Conservation (phyloP, 352 stramenopile species). For the Globisporangium perplexum region DNA sequence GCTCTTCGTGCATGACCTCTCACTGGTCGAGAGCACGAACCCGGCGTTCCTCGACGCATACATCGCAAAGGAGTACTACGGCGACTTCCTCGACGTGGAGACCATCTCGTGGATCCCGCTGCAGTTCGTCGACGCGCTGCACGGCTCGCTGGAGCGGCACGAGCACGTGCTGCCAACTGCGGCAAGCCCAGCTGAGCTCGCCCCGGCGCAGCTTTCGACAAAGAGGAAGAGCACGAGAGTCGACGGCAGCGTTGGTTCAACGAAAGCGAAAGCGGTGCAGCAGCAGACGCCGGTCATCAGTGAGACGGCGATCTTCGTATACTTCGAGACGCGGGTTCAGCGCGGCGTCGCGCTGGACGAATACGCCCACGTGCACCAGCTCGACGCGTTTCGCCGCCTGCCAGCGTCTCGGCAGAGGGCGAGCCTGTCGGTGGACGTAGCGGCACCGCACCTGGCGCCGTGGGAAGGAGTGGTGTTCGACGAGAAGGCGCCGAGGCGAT, state of each 20-base stretch:
- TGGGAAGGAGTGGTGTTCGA: constrained; percentile 38
- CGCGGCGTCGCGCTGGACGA: constrained; percentile 22
- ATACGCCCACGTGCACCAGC: constrained; percentile 47
- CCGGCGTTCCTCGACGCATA: constrained; percentile 38
- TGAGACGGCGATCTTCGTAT: constrained; percentile 31
- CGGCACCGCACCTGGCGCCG: constrained; percentile 11
- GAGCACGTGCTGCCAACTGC: constrained; percentile 28
- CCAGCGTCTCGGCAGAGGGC: constrained; percentile 9
- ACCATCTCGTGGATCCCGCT: constrained; percentile 56
- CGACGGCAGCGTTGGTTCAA: background rate
- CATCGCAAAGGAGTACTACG: constrained; percentile 22
- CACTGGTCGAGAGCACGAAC: constrained; percentile 41
- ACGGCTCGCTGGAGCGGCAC: constrained; percentile 27
- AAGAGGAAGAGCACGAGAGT: background rate
- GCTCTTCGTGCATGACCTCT: constrained; percentile 41
- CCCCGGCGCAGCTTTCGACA: no score
- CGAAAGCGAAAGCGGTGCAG: background rate
- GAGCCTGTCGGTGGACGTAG: background rate
- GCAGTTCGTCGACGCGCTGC: constrained; percentile 30
- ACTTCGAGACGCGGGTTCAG: constrained; percentile 33
- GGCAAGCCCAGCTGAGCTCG: background rate
- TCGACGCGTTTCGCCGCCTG: constrained; percentile 36
- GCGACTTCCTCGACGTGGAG: constrained; percentile 54
- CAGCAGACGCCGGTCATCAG: constrained; percentile 16
- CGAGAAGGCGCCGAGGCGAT: background rate